Evolutionary conservation across 2,329 filamentous ascomycete genomes (phyloP), one percentile per base, ranked within the genome.

Genomic region (Lasiodiplodia theobromae): DNA sequence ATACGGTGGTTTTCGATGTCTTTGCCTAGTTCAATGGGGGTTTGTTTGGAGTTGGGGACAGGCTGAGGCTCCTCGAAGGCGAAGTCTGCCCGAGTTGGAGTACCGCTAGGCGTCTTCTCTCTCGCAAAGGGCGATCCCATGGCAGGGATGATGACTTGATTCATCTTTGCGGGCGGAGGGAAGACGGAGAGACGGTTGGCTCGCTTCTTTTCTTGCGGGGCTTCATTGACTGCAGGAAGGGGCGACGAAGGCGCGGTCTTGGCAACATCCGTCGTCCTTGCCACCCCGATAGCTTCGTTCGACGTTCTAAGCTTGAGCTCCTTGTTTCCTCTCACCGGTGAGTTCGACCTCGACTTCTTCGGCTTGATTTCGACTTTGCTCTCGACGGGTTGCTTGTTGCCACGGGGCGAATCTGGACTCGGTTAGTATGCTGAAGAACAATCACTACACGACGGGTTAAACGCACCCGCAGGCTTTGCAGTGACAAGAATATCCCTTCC

Each of bases 131-230:
- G 28, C 10, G 44, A 10, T 44, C 47, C 63, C 1, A 21, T n/a
- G 23, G 49, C 4, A 4, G 11, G 16, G 6, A n/a, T 25, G 23
- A 31, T 28, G 28, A 28, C 28, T 28, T 34, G 18, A 28, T 44
- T 31, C 21, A 28, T 28, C 28, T 49, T 68, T 37, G 71, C 69
- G 2, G 73, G 67, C 21, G 72, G 71, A 2, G 74, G 69, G 0
- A 72, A 72, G 2, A 74, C 71, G 14, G 73, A 73, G 23, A 72
- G 68, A n/a, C 73, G 72, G 14, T 74, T 75, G 8, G 76, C 73
- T 40, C 73, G 71, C 3, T 73, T 70, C 63, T 58, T 60, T 5
- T 77, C 75, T 63, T 72, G 75, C 5, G 7, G 44, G 18, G 44
- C 54, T n/a, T 53, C 56, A 10, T 54, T 57, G 11, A 25, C 31